phyloP scores from a whole-genome alignment of 345 rosid genomes.

The Dovyalis caffra region DNA sequence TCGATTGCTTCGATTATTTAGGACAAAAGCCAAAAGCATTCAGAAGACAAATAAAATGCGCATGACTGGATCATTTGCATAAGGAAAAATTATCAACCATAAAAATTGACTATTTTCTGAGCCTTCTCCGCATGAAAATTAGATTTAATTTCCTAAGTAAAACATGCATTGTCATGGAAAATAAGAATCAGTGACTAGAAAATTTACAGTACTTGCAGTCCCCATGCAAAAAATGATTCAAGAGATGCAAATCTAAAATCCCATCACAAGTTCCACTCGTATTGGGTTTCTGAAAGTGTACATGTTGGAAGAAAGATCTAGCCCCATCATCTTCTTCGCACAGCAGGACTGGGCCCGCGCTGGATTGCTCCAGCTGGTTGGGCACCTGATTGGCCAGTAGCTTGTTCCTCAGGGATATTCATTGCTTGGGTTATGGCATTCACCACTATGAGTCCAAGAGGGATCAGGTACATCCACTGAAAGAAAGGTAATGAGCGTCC shows the following conservation, averaged over 20 bases:
- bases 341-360: constrained; percentile 49
- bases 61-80: too few species aligned
- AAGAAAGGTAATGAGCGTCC: not conserved
- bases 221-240: too few species aligned
- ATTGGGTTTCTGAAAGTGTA: not conserved
- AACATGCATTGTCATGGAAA: not conserved
- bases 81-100: not conserved
- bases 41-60: too few species aligned
- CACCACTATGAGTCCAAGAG: constrained; percentile 86
- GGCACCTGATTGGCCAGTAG: constrained; percentile 45
- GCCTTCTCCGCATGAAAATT: too few species aligned
- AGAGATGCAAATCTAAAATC: not conserved
- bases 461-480: constrained; percentile 97
- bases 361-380: constrained; percentile 42
- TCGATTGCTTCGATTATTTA: too few species aligned
- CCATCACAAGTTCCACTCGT: not conserved
- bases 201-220: constrained; percentile 7
- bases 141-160: too few species aligned
- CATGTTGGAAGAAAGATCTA: not conserved
- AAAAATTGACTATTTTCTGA: not conserved
- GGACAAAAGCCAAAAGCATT: too few species aligned
- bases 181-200: not conserved
- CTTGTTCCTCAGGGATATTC: constrained; percentile 80
- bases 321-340: constrained; percentile 55
- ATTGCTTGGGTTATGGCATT: constrained; percentile 92